Evolutionary conservation across 768 basidiomycete species (phyloP).

Genomic region (Chiua virens): DNA sequence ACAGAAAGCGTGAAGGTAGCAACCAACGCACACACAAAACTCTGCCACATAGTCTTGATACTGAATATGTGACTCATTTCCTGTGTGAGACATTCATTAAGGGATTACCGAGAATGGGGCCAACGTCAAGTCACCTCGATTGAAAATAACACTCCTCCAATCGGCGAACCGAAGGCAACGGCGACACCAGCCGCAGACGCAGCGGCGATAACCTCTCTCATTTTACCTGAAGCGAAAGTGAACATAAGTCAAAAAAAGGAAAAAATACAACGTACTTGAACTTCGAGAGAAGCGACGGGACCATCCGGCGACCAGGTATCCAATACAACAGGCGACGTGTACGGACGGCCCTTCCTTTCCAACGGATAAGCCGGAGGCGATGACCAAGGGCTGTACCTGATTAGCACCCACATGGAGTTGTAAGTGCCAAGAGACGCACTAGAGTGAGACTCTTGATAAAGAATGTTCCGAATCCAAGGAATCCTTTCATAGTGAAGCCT

Average conservation of each 20-base stretch:
- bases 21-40: conserved; percentile 95
- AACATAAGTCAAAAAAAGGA: conserved; percentile 10
- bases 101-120: background rate
- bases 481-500: conserved; percentile 97
- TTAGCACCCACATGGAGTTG: conserved; percentile 10
- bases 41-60: conserved; percentile 98
- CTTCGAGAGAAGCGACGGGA: conserved; percentile 84
- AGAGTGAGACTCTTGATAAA: conserved; percentile 92
- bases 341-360: conserved; percentile 99
- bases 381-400: conserved; percentile 79
- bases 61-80: conserved; percentile 99
- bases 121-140: conserved; percentile 68
- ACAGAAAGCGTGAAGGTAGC: conserved; percentile 96
- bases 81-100: conserved; percentile 38
- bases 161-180: conserved; percentile 97
- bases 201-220: conserved; percentile 90
- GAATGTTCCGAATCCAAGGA: conserved; percentile 86
- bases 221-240: conserved; percentile 52
- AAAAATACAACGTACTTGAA: conserved; percentile 58
- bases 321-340: conserved; percentile 94
- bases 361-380: conserved; percentile 94
- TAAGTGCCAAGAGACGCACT: conserved; percentile 46
- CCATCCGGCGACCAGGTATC: conserved; percentile 81
- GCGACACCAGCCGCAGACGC: conserved; percentile 98
- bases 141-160: conserved; percentile 96